Evolutionary conservation across 805 yeast species (phyloP).

Genomic region (Starmerella lactis-condensi): DNA sequence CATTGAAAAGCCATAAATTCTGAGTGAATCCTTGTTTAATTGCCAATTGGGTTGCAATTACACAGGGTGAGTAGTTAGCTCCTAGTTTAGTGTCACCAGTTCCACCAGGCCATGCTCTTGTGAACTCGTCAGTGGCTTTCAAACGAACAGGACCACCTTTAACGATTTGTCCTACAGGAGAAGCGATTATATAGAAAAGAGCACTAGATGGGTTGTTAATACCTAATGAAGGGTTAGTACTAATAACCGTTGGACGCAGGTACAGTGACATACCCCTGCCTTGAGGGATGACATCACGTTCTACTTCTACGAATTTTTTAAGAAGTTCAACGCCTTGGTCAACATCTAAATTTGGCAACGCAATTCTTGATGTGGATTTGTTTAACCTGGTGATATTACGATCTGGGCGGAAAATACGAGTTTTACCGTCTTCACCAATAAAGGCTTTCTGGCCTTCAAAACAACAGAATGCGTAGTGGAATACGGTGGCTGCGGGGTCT

Average conservation of each 20-base stretch:
- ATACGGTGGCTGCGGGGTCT: constrained; percentile 81
- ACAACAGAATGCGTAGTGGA: constrained; percentile 87
- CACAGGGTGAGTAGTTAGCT: constrained; percentile 93
- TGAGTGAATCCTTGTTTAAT: constrained; percentile 85
- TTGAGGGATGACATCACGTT: constrained; percentile 60
- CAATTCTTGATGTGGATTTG: constrained; percentile 72
- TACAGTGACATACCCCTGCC: constrained; percentile 81
- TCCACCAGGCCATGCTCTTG: constrained; percentile 99
- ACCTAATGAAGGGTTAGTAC: constrained; percentile 76
- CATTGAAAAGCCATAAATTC: constrained; percentile 87
- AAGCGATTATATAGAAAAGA: constrained; percentile 64
- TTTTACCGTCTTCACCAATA: constrained; percentile 34
- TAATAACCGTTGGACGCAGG: constrained; percentile 87
- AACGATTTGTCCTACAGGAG: constrained; percentile 94
- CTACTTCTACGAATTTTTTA: constrained; percentile 56
- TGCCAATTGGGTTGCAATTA: constrained; percentile 76
- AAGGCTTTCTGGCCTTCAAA: constrained; percentile 96
- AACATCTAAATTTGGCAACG: constrained; percentile 67
- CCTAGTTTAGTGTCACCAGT: constrained; percentile 92
- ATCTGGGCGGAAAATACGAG: constrained; percentile 79
- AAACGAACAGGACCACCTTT: constrained; percentile 80
- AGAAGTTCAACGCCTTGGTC: constrained; percentile 61
- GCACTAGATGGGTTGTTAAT: constrained; percentile 72
- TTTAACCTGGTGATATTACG: constrained; percentile 86
- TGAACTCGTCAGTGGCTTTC: constrained; percentile 89